phyloP scores from a whole-genome alignment of 169 alveolate genomes.

The Cryptosporidium canis region DNA sequence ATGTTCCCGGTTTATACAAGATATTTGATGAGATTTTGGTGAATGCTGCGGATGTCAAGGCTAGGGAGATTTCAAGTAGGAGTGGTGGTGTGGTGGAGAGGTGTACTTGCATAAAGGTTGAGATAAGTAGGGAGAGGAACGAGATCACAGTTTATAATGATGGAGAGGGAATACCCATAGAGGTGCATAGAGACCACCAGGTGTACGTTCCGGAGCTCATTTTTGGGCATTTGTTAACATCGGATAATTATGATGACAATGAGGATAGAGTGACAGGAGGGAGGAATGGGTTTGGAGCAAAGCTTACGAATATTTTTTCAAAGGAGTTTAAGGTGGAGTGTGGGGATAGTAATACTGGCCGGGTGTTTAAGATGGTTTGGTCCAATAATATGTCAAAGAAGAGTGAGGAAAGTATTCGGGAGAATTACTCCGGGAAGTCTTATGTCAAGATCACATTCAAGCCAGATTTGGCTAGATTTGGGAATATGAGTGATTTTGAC shows the following conservation, averaged over 20 bases:
- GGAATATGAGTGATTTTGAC: constrained; percentile 87
- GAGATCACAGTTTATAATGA: constrained; percentile 87
- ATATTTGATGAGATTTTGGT: constrained; percentile 98
- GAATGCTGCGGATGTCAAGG: constrained; percentile 99
- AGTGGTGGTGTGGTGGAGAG: constrained; percentile 9
- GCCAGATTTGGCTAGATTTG: constrained; percentile 95
- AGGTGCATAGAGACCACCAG: constrained; percentile 95
- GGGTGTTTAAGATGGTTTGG: constrained; percentile 89
- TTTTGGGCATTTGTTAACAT: constrained; percentile 97
- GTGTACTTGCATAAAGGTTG: constrained; percentile 81
- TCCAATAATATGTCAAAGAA: constrained; percentile 90
- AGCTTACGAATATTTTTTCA: constrained; percentile 97
- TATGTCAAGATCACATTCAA: constrained; percentile 93
- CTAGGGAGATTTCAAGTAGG: constrained; percentile 82
- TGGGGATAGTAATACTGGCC: constrained; percentile 90
- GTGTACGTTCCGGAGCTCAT: constrained; percentile 98
- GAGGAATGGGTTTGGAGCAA: constrained; percentile 99
- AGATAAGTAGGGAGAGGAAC: constrained; percentile 78
- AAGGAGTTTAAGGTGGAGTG: constrained; percentile 94
- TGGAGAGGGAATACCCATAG: constrained; percentile 91
- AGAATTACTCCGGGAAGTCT: constrained; percentile 84
- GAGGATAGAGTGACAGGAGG: constrained; percentile 99
- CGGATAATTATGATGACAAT: constrained; percentile 98
- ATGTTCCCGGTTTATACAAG: constrained; percentile 98
- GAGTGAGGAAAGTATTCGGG: constrained; percentile 84